These are phyloP conservation scores for Discostella stelligera DNA, from an alignment of 352 stramenopile genomes.

Conservation along the genomic window DNA sequence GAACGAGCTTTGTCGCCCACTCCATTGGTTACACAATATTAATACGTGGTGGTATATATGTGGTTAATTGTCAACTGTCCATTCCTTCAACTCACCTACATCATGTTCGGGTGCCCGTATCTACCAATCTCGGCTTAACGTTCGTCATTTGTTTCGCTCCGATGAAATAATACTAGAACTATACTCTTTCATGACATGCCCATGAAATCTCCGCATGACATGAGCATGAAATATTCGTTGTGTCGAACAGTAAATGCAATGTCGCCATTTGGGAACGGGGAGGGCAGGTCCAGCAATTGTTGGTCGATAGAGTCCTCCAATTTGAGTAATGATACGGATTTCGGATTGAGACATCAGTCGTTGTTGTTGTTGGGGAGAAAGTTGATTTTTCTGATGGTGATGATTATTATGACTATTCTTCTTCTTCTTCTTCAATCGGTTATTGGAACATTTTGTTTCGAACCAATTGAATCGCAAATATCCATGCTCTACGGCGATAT, in stretches of 20 bases:
- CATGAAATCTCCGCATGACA: slow-evolving; percentile 46
- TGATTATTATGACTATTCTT: neutral
- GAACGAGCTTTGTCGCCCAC: no score
- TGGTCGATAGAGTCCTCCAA: slow-evolving; percentile 34
- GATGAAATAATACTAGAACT: neutral
- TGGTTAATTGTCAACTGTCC: no score
- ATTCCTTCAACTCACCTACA: no score
- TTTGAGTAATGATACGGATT: slow-evolving; percentile 27
- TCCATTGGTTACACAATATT: no score
- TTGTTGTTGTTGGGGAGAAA: no score
- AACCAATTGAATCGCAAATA: slow-evolving; percentile 16
- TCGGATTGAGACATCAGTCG: neutral
- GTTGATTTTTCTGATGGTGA: neutral
- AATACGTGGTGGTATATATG: no score
- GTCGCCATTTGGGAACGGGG: slow-evolving; percentile 24
- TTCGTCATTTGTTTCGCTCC: neutral
- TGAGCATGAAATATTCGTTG: slow-evolving; percentile 41
- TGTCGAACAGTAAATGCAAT: slow-evolving; percentile 32
- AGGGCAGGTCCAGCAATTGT: slow-evolving; percentile 21
- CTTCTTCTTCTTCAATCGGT: neutral
- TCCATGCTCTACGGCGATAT: neutral
- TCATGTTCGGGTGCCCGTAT: neutral
- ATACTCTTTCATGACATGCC: slow-evolving; percentile 11
- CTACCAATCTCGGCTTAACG: neutral
- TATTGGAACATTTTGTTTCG: neutral